Evolutionary conservation across 208 protist genomes (phyloP), one percentile per base, ranked within the genome.

Genomic region (Trypanosoma conorhini): DNA sequence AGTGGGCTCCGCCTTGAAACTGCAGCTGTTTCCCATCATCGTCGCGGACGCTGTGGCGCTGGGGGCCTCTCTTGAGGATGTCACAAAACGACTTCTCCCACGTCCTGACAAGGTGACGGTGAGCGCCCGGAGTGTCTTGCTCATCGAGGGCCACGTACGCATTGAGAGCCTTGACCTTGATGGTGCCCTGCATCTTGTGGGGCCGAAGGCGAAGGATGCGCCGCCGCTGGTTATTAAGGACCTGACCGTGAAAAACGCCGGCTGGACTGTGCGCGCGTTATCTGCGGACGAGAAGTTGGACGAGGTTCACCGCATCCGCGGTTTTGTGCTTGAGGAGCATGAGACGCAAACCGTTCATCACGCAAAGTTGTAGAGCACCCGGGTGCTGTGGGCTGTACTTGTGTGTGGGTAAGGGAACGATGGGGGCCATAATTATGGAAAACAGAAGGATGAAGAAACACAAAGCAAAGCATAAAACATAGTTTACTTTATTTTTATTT

Each of bases 161-260:
- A 79, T 97, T 33, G 82, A 95, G 67, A 86, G 77, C 31, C 67
- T 97, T 44, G 30, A 75, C 40, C 79, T 97, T 56, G 65, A 87
- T 21, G 92, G 91, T 5, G 82, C 86, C 5, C 58, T 96, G 40
- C 74, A 48, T n/a, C 70, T 95, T 55, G 58, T 77, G 12, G 89
- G 89, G 17, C 89, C 86, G 12, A 67, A 35, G 10, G 77, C 73
- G 19, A 30, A 55, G 35, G 5, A 52, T 15, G 56, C 50, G 1
- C 67, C 80, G 17, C 81, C 85, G 33, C 73, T 91, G 12, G 65
- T 89, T 13, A 72, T 95, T 8, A 61, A 71, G 10, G 63, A 64
- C 5, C 59, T 92, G 44, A 72, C 22, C 1, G 83, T 95, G 48
- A 54, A 66, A 15, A 94, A 94, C 59, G 64, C 50, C 0, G 76